phyloP scores from a whole-genome alignment of 805 yeast genomes.

The Suhomyces tanzawaensis region DNA sequence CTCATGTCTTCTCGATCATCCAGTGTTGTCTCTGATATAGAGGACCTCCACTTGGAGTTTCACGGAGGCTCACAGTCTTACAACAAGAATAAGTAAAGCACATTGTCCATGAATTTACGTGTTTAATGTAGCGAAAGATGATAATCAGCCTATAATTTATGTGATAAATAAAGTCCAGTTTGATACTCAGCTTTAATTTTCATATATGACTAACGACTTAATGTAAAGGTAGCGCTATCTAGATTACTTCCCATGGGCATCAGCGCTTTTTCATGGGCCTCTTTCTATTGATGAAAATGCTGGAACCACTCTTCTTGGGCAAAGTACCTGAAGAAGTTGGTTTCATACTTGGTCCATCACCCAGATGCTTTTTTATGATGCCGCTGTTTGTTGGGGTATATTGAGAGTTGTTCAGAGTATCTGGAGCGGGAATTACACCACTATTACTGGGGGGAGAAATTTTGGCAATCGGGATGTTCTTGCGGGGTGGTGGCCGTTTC shows the following conservation, averaged over 20 bases:
- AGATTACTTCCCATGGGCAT: too few species aligned
- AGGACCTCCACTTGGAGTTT: background rate
- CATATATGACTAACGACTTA: too few species aligned
- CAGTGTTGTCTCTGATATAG: background rate
- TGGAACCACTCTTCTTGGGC: slow-evolving; percentile 6
- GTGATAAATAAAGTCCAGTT: too few species aligned
- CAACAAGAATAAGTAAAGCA: too few species aligned
- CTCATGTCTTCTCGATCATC: background rate
- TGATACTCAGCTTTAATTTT: too few species aligned
- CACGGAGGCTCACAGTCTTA: too few species aligned
- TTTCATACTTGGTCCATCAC: background rate
- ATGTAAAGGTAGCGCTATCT: too few species aligned
- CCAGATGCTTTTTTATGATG: background rate
- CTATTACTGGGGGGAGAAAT: background rate
- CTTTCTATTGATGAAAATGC: slow-evolving; percentile 15
- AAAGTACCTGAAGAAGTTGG: slow-evolving; percentile 9
- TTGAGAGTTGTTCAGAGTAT: background rate
- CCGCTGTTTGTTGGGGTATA: background rate
- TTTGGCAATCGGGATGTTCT: background rate
- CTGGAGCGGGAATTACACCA: background rate
- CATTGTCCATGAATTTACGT: too few species aligned
- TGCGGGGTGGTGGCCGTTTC: background rate
- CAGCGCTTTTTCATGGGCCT: slow-evolving; percentile 4
- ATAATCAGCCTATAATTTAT: too few species aligned
- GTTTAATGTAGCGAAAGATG: too few species aligned